Evolutionary conservation across 495 filamentous ascomycete species (phyloP), one percentile per base, ranked within the genome.

Genomic region (Penicillium roqueforti): DNA sequence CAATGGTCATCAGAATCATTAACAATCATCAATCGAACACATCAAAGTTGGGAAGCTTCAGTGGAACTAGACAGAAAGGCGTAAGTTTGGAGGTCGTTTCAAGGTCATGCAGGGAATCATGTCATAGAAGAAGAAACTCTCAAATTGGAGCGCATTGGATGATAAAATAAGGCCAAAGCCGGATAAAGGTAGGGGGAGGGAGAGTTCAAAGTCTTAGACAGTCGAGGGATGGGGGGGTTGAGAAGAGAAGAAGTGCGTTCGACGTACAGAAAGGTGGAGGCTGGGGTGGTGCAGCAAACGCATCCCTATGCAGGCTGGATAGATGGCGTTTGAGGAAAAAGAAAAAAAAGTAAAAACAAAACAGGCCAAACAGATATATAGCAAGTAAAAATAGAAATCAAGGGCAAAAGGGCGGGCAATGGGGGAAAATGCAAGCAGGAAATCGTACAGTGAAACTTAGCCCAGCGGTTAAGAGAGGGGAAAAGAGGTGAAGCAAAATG

Each of bases 1-100:
- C 42, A 62, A 70, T 65, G 61, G 65, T 73, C 75, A 75, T 81
- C 68, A 75, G 65, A 61, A 66, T 82, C 81, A 80, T 83, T 73
- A 77, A 80, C 73, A 68, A 74, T 83, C 81, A 76, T 84, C 70
- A 67, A 62, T 60, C 57, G 54, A 64, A 59, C 63, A 67, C 60
- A 49, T 62, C 61, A 59, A 63, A 67, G 60, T 57, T 58, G 23
- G 23, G 11, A 57, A 40, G 49, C 36, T 41, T 56, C 45, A 36
- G 32, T 6, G 6, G 16, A 39, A 58, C 56, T 58, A 62, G 57
- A 55, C 31, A 38, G 47, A 41, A 31, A 54, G 41, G 55, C 34
- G 50, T 53, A 34, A 53, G 44, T 54, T 26, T 52, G 7, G 22
- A 10, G 7, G 34, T 54, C 40, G 49, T 57, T 29, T 60, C 53